These are phyloP conservation scores for Xanthoceras sorbifolium DNA, from an alignment of 345 rosid species.

Conservation along the genomic window DNA sequence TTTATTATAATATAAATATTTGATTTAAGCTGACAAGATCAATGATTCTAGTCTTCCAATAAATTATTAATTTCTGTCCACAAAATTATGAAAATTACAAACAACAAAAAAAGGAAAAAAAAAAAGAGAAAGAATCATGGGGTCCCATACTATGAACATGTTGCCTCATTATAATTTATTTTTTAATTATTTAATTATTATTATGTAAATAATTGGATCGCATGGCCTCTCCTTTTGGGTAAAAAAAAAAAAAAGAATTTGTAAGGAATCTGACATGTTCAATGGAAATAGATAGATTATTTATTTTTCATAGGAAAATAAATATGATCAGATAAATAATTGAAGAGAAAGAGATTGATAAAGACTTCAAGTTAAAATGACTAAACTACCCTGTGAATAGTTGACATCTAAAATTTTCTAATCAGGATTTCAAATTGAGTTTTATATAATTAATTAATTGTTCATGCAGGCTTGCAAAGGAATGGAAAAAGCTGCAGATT, in stretches of 20 bases:
- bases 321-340: not conserved
- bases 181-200: not conserved
- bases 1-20: not conserved
- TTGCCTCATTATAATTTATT: not conserved
- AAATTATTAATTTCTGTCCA: not conserved
- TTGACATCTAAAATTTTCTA: not conserved
- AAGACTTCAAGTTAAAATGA: conserved; percentile 12
- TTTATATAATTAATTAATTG: too few species aligned
- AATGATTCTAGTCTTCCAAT: not conserved
- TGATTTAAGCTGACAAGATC: not conserved
- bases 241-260: not conserved
- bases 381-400: conserved; percentile 18
- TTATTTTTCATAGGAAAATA: not conserved
- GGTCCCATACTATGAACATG: conserved; percentile 5
- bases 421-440: not conserved
- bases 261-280: not conserved
- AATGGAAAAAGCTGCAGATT: conserved; percentile 96
- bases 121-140: not conserved
- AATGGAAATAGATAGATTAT: not conserved
- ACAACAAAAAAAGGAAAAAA: not conserved
- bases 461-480: conserved; percentile 68
- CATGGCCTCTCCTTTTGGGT: not conserved
- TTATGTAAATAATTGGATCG: not conserved
- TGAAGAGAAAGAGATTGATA: conserved; percentile 9
- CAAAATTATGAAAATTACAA: not conserved